Evolutionary conservation across 768 basidiomycete genomes (phyloP).

Genomic region (Calocybe indica): DNA sequence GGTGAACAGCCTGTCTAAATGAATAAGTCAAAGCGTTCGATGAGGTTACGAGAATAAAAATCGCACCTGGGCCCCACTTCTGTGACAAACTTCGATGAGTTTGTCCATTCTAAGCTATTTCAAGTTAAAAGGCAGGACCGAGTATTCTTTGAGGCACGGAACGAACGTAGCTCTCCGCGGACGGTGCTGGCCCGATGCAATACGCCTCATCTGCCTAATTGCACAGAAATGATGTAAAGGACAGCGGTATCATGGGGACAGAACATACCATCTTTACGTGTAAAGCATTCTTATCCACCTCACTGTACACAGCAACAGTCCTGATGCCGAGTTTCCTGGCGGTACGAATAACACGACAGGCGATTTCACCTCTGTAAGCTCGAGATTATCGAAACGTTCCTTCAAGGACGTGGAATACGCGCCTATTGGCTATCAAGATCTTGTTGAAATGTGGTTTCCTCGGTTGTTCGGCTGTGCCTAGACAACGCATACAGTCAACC

Average conservation of each 20-base stretch:
- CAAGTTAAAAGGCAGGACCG: neutral
- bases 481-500: too few relatives aligned
- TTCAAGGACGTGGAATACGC: conserved; percentile 4
- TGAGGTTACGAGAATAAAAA: neutral
- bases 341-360: conserved; percentile 90
- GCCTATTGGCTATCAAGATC: conserved; percentile 90
- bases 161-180: conserved; percentile 84
- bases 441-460: conserved; percentile 72
- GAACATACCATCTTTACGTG: conserved; percentile 71
- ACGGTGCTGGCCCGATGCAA: conserved; percentile 89
- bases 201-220: conserved; percentile 81
- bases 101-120: conserved; percentile 77
- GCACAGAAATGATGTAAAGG: neutral
- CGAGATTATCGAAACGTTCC: neutral
- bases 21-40: conserved; percentile 1
- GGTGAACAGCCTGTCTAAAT: conserved; percentile 75
- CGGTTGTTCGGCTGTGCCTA: neutral
- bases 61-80: conserved; percentile 78
- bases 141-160: neutral
- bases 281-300: conserved; percentile 73
- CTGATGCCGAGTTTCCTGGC: conserved; percentile 83
- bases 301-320: conserved; percentile 90
- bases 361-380: conserved; percentile 79
- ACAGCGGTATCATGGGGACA: neutral
- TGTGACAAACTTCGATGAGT: conserved; percentile 78